A percentile compares a stretch with the other conserved stretches of the same genome.
These are phyloP conservation scores for Curvularia spicifera DNA, from an alignment of 2,329 filamentous ascomycete genomes.

Conservation along the genomic window DNA sequence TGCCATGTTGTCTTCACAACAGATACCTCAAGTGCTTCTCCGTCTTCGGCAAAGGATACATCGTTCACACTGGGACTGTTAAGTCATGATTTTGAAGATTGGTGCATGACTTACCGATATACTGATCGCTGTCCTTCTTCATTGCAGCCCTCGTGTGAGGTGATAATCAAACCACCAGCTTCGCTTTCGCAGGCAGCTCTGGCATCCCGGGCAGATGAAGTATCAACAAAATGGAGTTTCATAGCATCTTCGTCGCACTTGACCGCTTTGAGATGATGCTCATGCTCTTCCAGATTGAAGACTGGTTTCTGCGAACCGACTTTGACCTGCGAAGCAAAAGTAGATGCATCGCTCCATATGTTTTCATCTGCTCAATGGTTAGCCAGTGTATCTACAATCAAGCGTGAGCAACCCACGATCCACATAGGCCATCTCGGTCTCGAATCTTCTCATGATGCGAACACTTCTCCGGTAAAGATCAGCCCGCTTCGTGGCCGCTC, in stretches of 20 bases:
- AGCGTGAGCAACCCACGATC: slow-evolving; percentile 33
- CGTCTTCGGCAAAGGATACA: slow-evolving; percentile 31
- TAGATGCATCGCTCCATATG: slow-evolving; percentile 27
- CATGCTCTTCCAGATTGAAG: slow-evolving; percentile 47
- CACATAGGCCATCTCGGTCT: slow-evolving; percentile 42
- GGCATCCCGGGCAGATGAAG: slow-evolving; percentile 33
- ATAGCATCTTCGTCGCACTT: slow-evolving; percentile 37
- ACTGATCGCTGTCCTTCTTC: slow-evolving; percentile 45
- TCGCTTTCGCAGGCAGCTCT: slow-evolving; percentile 32
- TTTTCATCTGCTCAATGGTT: slow-evolving; percentile 30
- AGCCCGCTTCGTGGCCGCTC: slow-evolving; percentile 40
- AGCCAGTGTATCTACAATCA: slow-evolving; percentile 1
- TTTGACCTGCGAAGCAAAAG: slow-evolving; percentile 46
- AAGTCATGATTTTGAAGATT: not conserved
- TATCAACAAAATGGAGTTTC: slow-evolving; percentile 39
- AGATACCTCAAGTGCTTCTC: slow-evolving; percentile 34
- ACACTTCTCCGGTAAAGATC: slow-evolving; percentile 33
- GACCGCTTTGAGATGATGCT: slow-evolving; percentile 43
- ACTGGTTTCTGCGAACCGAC: slow-evolving; percentile 43
- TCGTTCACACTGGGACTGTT: slow-evolving; percentile 29
- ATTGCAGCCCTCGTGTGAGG: slow-evolving; percentile 48
- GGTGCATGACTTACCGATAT: slow-evolving; percentile 34
- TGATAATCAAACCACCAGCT: slow-evolving; percentile 43
- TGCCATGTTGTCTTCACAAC: slow-evolving; percentile 36
- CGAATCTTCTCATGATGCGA: slow-evolving; percentile 37